These are phyloP conservation scores for Cinchona pubescens DNA, from an alignment of 257 asterid genomes.

Conservation along the genomic window DNA sequence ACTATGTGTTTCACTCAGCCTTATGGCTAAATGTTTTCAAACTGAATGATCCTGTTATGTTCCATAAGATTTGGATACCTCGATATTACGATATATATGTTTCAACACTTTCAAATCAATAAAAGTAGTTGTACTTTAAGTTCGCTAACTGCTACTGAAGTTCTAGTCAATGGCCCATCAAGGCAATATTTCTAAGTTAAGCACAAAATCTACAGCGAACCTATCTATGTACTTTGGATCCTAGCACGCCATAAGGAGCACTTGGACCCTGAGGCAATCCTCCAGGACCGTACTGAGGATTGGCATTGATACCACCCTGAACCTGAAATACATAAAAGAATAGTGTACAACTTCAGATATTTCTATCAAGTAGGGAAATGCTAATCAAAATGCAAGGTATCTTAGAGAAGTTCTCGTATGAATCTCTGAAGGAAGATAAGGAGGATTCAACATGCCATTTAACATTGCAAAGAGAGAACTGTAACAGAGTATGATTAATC, in stretches of 20 bases:
- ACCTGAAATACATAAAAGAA: constrained; percentile 19
- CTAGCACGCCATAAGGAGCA: constrained; percentile 26
- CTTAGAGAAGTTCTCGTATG: not conserved
- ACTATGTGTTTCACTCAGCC: no score
- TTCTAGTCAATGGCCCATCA: not conserved
- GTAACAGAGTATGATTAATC: not conserved
- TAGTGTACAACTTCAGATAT: not conserved
- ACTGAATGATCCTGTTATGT: no score
- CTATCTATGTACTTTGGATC: constrained; percentile 22
- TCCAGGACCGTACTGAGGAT: constrained; percentile 27
- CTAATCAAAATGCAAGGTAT: not conserved
- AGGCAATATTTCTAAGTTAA: not conserved
- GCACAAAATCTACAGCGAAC: not conserved
- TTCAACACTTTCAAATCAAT: not conserved
- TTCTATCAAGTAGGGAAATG: not conserved
- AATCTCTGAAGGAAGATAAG: not conserved
- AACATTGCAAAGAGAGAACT: not conserved
- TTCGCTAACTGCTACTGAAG: not conserved
- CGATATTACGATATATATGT: not conserved
- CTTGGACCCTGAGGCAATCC: constrained; percentile 27
- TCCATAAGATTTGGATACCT: not conserved
- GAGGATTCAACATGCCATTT: not conserved
- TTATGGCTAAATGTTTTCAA: no score
- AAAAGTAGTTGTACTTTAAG: not conserved
- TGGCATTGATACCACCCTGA: constrained; percentile 29